Base-by-base conservation (phyloP, 257 asterid species). In the Verbascum thapsus region DNA sequence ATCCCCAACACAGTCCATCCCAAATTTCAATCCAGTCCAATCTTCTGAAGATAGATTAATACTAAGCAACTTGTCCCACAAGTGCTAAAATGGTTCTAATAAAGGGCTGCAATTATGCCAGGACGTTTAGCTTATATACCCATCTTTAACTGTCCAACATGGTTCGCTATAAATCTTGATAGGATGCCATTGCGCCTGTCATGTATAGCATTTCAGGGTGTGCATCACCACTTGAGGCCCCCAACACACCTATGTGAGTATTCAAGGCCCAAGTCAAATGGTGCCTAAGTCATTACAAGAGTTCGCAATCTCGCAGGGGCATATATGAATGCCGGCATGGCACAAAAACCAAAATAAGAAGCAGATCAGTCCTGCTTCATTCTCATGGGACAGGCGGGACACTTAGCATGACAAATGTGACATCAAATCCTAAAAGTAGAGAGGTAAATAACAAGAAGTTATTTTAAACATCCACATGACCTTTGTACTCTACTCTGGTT, bases 111-210 rank as follows among this genome's bases (percentile, higher is more conserved):
- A 26, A 5, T 26, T 26, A 2, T 26, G 32, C 32, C 2, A 26
- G 32, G 32, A 5, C 32, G 5, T 26, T 26, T 26, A 26, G 32
- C 32, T 26, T 26, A 26, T 26, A 26, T 26, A 39, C 44, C 7
- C 3, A 7, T 39, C 44, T 39, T 32, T 13, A 6, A n/a, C 61
- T 7, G 10, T 9, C n/a, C 19, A 53, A 54, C 61, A 54, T 32
- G 12, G 42, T 53, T 16, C 11, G 20, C 59, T 13, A 30, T 39
- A 39, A 39, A 26, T 26, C 1, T 53, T 22, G 59, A 42, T 34
- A 26, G 34, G 11, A 53, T 10, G 58, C 18, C 58, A 53, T 53
- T 10, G 40, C n/a, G 40, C 58, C 32, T 11, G 19, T 13, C 58
- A 30, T 4, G 10, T 11, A n/a, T 13, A 23, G 12, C 11, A 6